These are phyloP conservation scores for Tolypocladium cylindrosporum DNA, from an alignment of 2,329 filamentous ascomycete genomes.

Conservation along the genomic window DNA sequence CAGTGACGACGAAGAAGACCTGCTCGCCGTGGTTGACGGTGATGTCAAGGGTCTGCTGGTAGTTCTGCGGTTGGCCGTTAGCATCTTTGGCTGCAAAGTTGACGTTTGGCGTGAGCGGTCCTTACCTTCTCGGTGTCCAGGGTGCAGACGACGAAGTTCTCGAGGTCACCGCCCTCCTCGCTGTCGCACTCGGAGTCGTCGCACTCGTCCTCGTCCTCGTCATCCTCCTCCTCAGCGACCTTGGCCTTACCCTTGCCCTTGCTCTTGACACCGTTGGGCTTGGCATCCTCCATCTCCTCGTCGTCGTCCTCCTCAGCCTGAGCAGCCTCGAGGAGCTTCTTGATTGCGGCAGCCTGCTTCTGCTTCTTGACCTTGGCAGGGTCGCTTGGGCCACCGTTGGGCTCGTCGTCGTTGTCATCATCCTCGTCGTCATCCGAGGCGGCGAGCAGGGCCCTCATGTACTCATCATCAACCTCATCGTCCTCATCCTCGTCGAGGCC, in stretches of 20 bases:
- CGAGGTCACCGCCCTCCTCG: conserved; percentile 56
- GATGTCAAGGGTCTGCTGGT: conserved; percentile 91
- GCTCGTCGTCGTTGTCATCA: conserved; percentile 51
- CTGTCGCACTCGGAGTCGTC: conserved; percentile 52
- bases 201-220: conserved; percentile 41
- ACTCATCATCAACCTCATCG: conserved; percentile 58
- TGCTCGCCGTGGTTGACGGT: conserved; percentile 81
- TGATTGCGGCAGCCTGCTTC: conserved; percentile 64
- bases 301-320: conserved; percentile 45
- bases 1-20: conserved; percentile 84
- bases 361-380: conserved; percentile 83
- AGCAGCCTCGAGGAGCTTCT: conserved; percentile 65
- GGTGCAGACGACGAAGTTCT: conserved; percentile 92
- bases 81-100: neutral
- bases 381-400: conserved; percentile 85
- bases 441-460: conserved; percentile 45
- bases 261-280: conserved; percentile 46
- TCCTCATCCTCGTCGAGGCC: conserved; percentile 48
- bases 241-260: conserved; percentile 62
- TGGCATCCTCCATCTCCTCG: conserved; percentile 67
- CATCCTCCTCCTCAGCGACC: conserved; percentile 50
- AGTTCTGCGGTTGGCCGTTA: conserved; percentile 52
- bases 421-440: conserved; percentile 38
- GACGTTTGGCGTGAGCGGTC: neutral
- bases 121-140: conserved; percentile 84